A percentile compares a stretch with the other conserved stretches of the same genome.
phyloP scores from a whole-genome alignment of 345 rosid genomes.

The Syzygium grande region DNA sequence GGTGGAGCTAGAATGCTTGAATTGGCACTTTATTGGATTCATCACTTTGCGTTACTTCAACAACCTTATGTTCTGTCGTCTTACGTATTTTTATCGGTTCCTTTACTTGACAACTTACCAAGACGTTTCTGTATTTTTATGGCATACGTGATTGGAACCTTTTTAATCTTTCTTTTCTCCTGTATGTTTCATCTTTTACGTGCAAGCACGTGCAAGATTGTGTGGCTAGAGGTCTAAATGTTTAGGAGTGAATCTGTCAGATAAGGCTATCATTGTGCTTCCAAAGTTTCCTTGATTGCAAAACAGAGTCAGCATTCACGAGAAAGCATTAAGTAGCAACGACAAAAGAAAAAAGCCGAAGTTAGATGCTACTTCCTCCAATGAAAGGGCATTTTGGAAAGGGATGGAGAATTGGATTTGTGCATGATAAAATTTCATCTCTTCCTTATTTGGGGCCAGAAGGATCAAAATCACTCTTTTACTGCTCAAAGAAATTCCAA shows the following conservation, averaged over 20 bases:
- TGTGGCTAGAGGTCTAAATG: neutral
- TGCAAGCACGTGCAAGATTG: neutral
- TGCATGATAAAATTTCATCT: neutral
- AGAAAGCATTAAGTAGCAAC: neutral
- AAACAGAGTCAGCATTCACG: neutral
- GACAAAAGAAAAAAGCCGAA: neutral
- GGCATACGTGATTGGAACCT: neutral
- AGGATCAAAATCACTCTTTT: neutral
- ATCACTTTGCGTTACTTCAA: neutral
- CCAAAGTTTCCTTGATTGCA: neutral
- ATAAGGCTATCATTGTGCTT: neutral
- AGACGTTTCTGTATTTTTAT: neutral
- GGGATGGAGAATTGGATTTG: neutral
- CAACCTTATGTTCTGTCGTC: neutral
- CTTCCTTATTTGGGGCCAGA: neutral
- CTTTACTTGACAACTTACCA: neutral
- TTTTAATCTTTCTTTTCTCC: neutral
- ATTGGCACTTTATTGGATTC: neutral
- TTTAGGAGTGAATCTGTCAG: neutral
- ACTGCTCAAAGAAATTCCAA: neutral
- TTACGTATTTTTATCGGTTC: neutral
- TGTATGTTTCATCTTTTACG: neutral
- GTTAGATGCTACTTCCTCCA: neutral
- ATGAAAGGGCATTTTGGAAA: neutral
- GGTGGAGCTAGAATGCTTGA: neutral